Percentiles rank a stretch among this genome's conserved stretches.
Conservation (phyloP, 345 rosid species). For the Eucalyptus tenuipes region DNA sequence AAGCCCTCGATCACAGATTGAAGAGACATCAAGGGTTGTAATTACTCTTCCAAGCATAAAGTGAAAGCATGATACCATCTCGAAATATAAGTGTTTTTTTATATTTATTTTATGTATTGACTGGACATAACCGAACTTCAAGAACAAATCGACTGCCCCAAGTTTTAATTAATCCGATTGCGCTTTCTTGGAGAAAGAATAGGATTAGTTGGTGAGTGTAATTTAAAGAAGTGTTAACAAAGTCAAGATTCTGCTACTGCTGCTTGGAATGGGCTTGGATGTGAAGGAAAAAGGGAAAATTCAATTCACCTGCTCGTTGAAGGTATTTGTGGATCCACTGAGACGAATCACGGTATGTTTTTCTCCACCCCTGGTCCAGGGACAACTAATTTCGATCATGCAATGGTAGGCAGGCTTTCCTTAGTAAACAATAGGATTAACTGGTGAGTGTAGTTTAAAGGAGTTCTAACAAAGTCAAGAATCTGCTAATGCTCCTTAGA, state of each 20-base stretch:
- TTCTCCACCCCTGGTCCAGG: not conserved
- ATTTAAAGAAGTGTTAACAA: not conserved
- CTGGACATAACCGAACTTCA: not conserved
- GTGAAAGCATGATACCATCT: not conserved
- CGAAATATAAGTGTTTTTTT: not conserved
- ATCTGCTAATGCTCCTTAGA: not conserved
- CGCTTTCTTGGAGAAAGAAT: not conserved
- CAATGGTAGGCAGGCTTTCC: not conserved
- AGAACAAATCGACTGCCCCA: not conserved
- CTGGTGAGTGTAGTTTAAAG: not conserved
- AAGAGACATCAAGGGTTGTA: not conserved
- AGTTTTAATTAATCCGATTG: not conserved
- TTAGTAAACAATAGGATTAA: not conserved
- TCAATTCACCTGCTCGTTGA: not conserved
- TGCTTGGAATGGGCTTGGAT: not conserved
- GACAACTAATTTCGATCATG: not conserved
- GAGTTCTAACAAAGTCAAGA: not conserved
- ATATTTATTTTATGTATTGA: not conserved
- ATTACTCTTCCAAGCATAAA: not conserved
- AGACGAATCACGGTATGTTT: not conserved
- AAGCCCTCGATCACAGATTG: not conserved
- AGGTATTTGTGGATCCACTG: not conserved
- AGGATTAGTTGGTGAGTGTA: not conserved
- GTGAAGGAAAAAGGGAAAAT: not conserved
- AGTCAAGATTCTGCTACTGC: not conserved